Percentiles rank a stretch among this genome's conserved stretches.
phyloP scores from a whole-genome alignment of 1,284 basidiomycete species.

The Ceratobasidium papillatum region DNA sequence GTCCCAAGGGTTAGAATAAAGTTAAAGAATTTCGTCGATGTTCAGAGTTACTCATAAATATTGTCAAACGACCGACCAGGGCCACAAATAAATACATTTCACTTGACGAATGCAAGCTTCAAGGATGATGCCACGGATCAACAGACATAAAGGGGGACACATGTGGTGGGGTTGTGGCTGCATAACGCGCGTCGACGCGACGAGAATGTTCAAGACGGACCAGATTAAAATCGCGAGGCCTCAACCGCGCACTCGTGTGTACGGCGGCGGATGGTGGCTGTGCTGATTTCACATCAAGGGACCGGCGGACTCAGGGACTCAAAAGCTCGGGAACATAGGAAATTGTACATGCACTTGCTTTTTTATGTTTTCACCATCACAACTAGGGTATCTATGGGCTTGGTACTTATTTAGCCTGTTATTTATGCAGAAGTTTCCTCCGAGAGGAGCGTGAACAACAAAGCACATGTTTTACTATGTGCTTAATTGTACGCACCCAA shows the following conservation, averaged over 20 bases:
- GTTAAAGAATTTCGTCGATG: no score
- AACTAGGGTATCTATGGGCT: background rate
- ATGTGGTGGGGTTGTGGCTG: no score
- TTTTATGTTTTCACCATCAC: background rate
- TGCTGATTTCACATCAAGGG: background rate
- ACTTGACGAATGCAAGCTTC: no score
- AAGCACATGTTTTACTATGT: background rate
- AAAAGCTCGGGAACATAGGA: background rate
- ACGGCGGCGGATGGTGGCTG: background rate
- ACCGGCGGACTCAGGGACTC: background rate
- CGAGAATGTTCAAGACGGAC: background rate
- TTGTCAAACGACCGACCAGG: no score
- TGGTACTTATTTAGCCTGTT: background rate
- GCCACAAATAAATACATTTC: no score
- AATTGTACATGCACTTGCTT: background rate
- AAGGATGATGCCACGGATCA: no score
- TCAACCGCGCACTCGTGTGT: background rate
- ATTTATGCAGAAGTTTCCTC: background rate
- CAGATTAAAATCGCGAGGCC: background rate
- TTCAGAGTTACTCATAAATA: no score
- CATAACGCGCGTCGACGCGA: background rate
- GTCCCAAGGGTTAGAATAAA: no score
- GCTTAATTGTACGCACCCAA: background rate
- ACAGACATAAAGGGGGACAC: no score
- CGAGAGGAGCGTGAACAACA: conserved; percentile 13